These are phyloP conservation scores for Ploettnerulaceae sp. DNA, from an alignment of 2,329 filamentous ascomycete genomes.

Conservation along the genomic window DNA sequence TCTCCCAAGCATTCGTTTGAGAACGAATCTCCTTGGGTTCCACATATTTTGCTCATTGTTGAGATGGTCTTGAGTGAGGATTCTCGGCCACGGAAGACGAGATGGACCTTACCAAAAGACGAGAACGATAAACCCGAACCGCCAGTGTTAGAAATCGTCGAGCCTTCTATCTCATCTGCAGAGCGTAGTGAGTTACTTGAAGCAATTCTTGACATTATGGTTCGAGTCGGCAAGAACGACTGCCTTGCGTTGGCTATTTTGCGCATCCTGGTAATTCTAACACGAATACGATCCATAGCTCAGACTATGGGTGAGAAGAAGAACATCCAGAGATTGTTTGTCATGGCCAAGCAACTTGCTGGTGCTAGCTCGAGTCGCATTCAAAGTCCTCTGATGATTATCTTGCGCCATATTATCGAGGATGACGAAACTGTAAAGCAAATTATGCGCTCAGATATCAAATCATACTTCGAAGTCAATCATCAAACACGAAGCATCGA, in stretches of 20 bases:
- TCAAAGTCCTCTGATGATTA: conserved; percentile 60
- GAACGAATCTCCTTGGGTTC: conserved; percentile 86
- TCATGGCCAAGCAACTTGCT: conserved; percentile 91
- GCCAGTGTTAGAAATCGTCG: conserved; percentile 54
- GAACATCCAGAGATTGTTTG: conserved; percentile 83
- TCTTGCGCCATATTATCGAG: conserved; percentile 88
- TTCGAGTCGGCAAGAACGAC: conserved; percentile 82
- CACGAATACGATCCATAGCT: conserved; percentile 71
- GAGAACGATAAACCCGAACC: conserved; percentile 46
- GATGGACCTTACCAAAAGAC: conserved; percentile 58
- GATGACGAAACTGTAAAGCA: conserved; percentile 88
- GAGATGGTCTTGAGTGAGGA: conserved; percentile 90
- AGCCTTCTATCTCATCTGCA: conserved; percentile 57
- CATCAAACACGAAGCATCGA: conserved; percentile 57
- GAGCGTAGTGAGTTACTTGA: conserved; percentile 69
- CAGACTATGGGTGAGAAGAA: conserved; percentile 76
- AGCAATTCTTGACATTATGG: conserved; percentile 75
- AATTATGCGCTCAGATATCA: conserved; percentile 87
- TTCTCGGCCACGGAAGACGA: conserved; percentile 68
- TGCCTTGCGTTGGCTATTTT: conserved; percentile 76
- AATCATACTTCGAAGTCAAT: conserved; percentile 61
- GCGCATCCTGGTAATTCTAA: conserved; percentile 82
- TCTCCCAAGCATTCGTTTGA: conserved; percentile 62
- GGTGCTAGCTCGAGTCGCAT: conserved; percentile 73
- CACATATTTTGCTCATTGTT: conserved; percentile 81